phyloP scores from a whole-genome alignment of 2,329 filamentous ascomycete species.

The Trichoderma arundinaceum region DNA sequence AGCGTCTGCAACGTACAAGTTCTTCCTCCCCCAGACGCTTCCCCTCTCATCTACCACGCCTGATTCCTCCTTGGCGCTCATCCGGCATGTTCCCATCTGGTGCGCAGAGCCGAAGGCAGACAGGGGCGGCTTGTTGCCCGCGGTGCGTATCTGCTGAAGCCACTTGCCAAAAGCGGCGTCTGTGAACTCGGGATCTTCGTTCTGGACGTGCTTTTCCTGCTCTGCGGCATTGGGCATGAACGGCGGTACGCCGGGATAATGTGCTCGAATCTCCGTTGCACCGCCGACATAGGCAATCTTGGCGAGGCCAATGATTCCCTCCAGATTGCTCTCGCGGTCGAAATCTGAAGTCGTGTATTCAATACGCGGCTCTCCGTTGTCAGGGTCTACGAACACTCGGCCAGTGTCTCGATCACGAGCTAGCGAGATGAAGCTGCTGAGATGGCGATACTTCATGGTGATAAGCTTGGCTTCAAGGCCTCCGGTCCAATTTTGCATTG shows the following conservation, averaged over 20 bases:
- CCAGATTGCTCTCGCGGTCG: conserved; percentile 73
- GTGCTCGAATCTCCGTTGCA: conserved; percentile 77
- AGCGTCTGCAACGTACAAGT: conserved; percentile 73
- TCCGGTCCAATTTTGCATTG: conserved; percentile 68
- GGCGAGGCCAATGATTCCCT: conserved; percentile 72
- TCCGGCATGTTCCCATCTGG: conserved; percentile 80
- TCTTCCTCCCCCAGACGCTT: conserved; percentile 68
- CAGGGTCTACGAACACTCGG: conserved; percentile 72
- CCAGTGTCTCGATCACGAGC: conserved; percentile 78
- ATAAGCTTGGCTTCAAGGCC: conserved; percentile 76
- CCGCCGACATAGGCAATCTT: conserved; percentile 81
- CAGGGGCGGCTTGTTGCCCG: conserved; percentile 58
- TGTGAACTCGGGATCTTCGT: conserved; percentile 54
- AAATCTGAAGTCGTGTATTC: conserved; percentile 73
- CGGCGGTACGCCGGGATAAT: conserved; percentile 64
- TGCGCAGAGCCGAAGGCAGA: conserved; percentile 72
- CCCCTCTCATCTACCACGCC: conserved; percentile 66
- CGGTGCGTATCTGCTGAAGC: conserved; percentile 56
- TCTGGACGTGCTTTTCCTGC: conserved; percentile 34
- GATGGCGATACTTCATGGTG: conserved; percentile 69
- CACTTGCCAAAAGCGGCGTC: conserved; percentile 67
- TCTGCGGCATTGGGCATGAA: conserved; percentile 56
- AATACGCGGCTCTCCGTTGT: conserved; percentile 67
- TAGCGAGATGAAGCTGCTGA: conserved; percentile 74
- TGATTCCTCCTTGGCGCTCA: conserved; percentile 60